Conservation (phyloP, 495 filamentous ascomycete species). For the Xylaria venustula region DNA sequence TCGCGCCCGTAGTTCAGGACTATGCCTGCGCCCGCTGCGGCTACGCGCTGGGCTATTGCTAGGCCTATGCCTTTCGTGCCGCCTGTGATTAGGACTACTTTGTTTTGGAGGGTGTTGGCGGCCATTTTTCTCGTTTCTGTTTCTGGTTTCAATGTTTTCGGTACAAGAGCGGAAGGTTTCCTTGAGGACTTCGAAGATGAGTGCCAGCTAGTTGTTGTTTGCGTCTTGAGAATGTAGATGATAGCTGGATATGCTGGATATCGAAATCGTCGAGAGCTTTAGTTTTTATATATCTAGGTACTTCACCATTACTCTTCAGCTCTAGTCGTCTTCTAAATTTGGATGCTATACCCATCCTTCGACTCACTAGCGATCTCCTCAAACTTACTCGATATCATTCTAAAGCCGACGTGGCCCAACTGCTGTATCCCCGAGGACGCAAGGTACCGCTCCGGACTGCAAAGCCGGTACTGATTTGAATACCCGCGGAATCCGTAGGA, state of each 20-base stretch:
- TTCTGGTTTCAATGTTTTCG: no score
- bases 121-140: no score
- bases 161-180: no score
- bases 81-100: slow-evolving; percentile 65
- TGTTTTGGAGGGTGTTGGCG: slow-evolving; percentile 44
- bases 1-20: slow-evolving; percentile 61
- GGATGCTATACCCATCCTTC: no score
- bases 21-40: slow-evolving; percentile 56
- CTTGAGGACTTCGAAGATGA: no score
- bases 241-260: neutral
- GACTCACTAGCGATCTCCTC: no score
- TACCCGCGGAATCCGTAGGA: neutral
- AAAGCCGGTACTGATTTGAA: no score
- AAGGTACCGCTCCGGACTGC: neutral
- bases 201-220: no score
- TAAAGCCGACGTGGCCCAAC: neutral
- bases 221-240: neutral
- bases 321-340: no score
- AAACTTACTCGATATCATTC: no score
- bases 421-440: neutral
- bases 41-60: slow-evolving; percentile 53
- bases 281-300: neutral
- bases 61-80: slow-evolving; percentile 65
- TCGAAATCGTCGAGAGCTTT: neutral
- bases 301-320: no score